Evolutionary conservation across 2,329 filamentous ascomycete genomes (phyloP).

Genomic region (Didymella lethalis): DNA sequence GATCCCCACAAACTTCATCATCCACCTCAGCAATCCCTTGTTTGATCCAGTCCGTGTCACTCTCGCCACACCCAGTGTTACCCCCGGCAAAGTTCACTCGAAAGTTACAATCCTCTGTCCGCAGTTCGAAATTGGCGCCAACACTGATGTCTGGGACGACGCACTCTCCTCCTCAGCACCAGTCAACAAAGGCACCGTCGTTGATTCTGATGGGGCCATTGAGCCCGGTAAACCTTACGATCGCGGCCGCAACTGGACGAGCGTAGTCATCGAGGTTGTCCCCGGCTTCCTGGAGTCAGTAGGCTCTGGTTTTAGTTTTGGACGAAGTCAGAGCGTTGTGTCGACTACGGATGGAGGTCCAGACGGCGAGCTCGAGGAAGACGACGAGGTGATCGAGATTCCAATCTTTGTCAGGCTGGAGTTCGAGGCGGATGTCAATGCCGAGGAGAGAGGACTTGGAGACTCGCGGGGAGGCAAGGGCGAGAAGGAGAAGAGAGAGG

Average conservation of each 20-base stretch:
- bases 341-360: conserved; percentile 11
- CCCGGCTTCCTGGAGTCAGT: conserved; percentile 56
- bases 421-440: conserved; percentile 79
- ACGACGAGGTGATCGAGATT: conserved; percentile 79
- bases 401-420: conserved; percentile 92
- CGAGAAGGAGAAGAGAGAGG: conserved; percentile 78
- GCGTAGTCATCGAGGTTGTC: conserved; percentile 89
- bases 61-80: conserved; percentile 74
- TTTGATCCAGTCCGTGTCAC: conserved; percentile 90
- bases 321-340: conserved; percentile 12
- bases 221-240: conserved; percentile 98
- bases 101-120: conserved; percentile 93
- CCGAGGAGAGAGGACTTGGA: conserved; percentile 52
- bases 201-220: conserved; percentile 53
- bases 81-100: conserved; percentile 52
- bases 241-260: conserved; percentile 91
- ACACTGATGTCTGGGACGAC: conserved; percentile 94
- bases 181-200: conserved; percentile 41
- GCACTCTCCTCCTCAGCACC: conserved; percentile 65
- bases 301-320: conserved; percentile 2
- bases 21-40: conserved; percentile 92
- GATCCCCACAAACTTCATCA: conserved; percentile 75
- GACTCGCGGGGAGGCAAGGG: conserved; percentile 61
- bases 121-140: conserved; percentile 91
- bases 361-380: conserved; percentile 54